phyloP scores from a whole-genome alignment of 2,329 filamentous ascomycete species.

The Pseudogymnoascus sp. region DNA sequence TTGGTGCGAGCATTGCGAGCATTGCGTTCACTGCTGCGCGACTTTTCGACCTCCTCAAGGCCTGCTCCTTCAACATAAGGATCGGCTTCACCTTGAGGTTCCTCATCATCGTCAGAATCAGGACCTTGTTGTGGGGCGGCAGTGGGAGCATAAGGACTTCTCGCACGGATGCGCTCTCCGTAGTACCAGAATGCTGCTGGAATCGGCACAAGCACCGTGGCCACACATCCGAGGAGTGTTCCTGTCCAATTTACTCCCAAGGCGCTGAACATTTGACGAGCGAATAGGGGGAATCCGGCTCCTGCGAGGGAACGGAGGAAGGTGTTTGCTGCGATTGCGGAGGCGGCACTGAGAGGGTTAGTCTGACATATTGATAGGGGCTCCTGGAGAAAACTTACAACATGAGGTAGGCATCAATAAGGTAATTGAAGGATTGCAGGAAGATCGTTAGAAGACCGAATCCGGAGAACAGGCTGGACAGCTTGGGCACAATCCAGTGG shows the following conservation, averaged over 20 bases:
- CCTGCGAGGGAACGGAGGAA: slow-evolving; percentile 73
- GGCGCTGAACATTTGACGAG: slow-evolving; percentile 60
- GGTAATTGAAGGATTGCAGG: slow-evolving; percentile 73
- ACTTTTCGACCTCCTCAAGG: background rate
- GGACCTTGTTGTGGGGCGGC: background rate
- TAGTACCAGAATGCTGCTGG: slow-evolving; percentile 58
- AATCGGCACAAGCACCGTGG: slow-evolving; percentile 51
- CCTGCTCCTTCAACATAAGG: background rate
- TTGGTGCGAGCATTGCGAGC: background rate
- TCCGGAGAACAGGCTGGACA: slow-evolving; percentile 58
- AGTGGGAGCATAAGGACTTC: slow-evolving; percentile 51
- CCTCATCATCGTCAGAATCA: background rate
- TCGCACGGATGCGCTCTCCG: slow-evolving; percentile 49
- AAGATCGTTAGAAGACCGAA: slow-evolving; percentile 80
- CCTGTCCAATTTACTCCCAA: slow-evolving; percentile 57
- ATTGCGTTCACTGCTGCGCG: background rate
- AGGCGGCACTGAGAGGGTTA: slow-evolving; percentile 50
- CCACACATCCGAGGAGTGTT: slow-evolving; percentile 56
- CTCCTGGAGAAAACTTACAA: slow-evolving; percentile 35
- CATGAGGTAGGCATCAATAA: slow-evolving; percentile 69
- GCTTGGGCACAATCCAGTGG: slow-evolving; percentile 59
- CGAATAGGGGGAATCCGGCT: slow-evolving; percentile 74
- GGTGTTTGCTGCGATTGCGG: slow-evolving; percentile 75
- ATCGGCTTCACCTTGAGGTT: background rate
- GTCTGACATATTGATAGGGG: background rate